Evolutionary conservation across 2,329 filamentous ascomycete species (phyloP), one percentile per base, ranked within the genome.

Genomic region (Alternaria incomplexa): DNA sequence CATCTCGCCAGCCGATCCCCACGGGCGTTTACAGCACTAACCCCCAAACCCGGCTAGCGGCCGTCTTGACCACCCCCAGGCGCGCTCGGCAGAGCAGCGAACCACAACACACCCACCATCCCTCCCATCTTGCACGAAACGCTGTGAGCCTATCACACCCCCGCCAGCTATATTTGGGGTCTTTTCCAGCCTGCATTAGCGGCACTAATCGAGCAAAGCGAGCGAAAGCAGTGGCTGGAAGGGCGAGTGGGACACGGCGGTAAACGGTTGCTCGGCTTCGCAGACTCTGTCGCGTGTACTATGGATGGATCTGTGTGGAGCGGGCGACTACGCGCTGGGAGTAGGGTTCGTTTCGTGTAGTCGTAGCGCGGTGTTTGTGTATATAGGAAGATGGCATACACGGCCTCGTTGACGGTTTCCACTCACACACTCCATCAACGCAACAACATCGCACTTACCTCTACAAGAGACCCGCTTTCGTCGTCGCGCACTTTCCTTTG

Each of bases 151-250:
- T 64, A 63, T 69, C 54, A 55, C 8, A 15, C 58, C 47, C 61
- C 28, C 20, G 53, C 54, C 30, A 46, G 59, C 65, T 69, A 69
- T 68, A 68, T 69, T 69, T 69, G 67, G 67, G 61, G 67, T 55
- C 62, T 59, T 69, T 67, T 61, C 8, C 50, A 10, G 15, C 32
- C 17, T 43, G 36, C 53, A 13, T 22, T 48, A 43, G 43, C 46
- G 40, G 52, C n/a, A 40, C 22, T 36, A 36, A 36, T 2, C 1
- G 15, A 36, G 32, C 15, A 36, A 36, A 36, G 32, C 32, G 32
- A 36, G 32, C 32, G 32, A 12, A 45, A 25, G 36, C 28, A 17
- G 23, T 43, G 36, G 36, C 17, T 58, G 59, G 59, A 53, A 58
- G 59, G 59, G 43, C 50, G 30, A 43, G 59, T 62, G 46, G 59